Evolutionary conservation across 306 rosid species (phyloP).

Genomic region (Abrus pulchellus): DNA sequence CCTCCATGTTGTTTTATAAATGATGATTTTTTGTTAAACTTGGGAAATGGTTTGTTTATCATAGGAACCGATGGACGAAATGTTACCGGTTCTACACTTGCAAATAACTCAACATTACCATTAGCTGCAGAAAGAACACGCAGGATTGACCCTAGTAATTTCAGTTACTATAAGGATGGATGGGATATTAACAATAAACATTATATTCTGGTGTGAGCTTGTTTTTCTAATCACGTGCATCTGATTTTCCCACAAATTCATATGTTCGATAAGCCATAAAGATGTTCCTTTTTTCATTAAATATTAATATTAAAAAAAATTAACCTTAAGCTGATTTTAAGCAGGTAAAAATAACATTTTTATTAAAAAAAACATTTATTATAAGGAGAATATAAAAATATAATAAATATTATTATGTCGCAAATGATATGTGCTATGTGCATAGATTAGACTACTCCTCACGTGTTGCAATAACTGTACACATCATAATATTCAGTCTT

Average conservation of each 20-base stretch:
- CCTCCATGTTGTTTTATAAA: background rate
- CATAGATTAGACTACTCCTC: too few species aligned
- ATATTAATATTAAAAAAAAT: background rate
- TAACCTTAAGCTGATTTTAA: too few species aligned
- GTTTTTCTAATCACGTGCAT: background rate
- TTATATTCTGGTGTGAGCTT: conserved; percentile 55
- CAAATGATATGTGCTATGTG: too few species aligned
- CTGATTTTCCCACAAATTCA: background rate
- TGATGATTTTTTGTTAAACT: background rate
- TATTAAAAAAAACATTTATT: too few species aligned
- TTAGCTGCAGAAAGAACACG: conserved; percentile 63
- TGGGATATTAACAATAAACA: conserved; percentile 64
- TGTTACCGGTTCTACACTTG: background rate
- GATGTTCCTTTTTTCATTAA: background rate
- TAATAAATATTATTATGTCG: too few species aligned
- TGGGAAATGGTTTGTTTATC: background rate
- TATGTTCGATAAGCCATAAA: background rate
- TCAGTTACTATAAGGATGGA: conserved; percentile 59
- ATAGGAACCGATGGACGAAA: background rate
- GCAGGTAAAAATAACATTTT: too few species aligned
- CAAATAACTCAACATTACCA: conserved; percentile 43
- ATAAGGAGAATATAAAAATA: too few species aligned
- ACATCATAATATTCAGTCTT: background rate
- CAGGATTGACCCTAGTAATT: conserved; percentile 60
- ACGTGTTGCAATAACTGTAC: too few species aligned